phyloP scores from a whole-genome alignment of 202 grass and related monocot genomes.

The Cymbopogon flexuosus region DNA sequence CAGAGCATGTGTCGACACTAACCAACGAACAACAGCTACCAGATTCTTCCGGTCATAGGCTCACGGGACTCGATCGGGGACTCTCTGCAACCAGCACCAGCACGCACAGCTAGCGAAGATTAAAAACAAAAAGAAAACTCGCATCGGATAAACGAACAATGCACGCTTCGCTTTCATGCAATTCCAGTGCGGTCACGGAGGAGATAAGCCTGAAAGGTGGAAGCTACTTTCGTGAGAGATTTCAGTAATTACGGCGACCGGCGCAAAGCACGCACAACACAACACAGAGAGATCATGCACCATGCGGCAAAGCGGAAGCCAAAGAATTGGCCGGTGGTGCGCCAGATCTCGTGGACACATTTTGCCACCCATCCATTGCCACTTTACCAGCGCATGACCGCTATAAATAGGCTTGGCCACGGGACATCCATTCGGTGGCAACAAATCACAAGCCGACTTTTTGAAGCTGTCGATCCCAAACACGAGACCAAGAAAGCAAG shows the following conservation, averaged over 20 bases:
- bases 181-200: slow-evolving; percentile 29
- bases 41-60: slow-evolving; percentile 43
- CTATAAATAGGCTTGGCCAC: slow-evolving; percentile 32
- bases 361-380: neutral
- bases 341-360: slow-evolving; percentile 12
- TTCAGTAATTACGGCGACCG: neutral
- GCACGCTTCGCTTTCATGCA: neutral
- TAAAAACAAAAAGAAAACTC: neutral
- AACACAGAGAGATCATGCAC: neutral
- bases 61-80: slow-evolving; percentile 7
- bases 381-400: neutral
- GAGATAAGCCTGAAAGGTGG: slow-evolving; percentile 19
- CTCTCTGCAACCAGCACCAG: neutral
- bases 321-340: slow-evolving; percentile 31
- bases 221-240: slow-evolving; percentile 23
- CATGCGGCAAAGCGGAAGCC: neutral
- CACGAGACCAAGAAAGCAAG: neutral
- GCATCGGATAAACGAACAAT: neutral
- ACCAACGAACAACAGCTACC: slow-evolving; percentile 20
- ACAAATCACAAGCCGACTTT: neutral
- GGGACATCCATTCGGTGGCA: slow-evolving; percentile 6
- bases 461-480: neutral
- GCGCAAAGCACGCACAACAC: slow-evolving; percentile 9
- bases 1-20: neutral
- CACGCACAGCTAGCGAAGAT: neutral